Base-by-base conservation (phyloP, 371 early-diverging fungal genomes). In the Syncephalastrum racemosum region DNA sequence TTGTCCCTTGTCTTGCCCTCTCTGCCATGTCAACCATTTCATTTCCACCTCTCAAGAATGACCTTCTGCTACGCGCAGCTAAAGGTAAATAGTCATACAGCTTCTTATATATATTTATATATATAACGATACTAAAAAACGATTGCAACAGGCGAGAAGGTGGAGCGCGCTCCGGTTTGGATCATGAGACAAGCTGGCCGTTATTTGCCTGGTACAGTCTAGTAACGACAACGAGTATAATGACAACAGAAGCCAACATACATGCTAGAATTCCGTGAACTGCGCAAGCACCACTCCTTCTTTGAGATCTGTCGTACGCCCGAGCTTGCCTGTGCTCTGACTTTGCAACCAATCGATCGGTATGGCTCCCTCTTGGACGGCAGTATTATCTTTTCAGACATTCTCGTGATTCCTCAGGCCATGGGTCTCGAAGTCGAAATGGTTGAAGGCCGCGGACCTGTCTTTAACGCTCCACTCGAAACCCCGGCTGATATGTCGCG, bases 181-280 rank as follows among this genome's bases (percentile, higher is more conserved):
- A 90, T 97, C 68, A 96, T 96, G 96, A 87, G 99, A 58, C 98
- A 98, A 77, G 99, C 99, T 6, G 99, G 99, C 22, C 86, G 99
- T 24, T 98, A 97, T 67, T 77, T 98, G 66, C 97, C 99, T 44
- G 95, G 93, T 92, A 81, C 20, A 24, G 15, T 25, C 25, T 19
- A 15, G 24, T 52, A 1, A 43, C 16, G 16, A 59, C 18, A 46
- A 14, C 3, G 5, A 18, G 27, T 22, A 12, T 41, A n/a, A 22
- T 56, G 39, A 14, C 6, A 5, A 25, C n/a, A n/a, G 24, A 27
- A 7, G 13, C 3, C 40, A 25, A 10, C 44, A 19, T 46, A 7
- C 18, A 13, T 25, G 4, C 31, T 12, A 93, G 96, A 98, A 70
- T 98, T 95, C 73, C 87, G 94, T 40, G 86, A 85, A 46, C 80